phyloP scores from a whole-genome alignment of 73 alveolate species.

The Paramecium sonneborni region DNA sequence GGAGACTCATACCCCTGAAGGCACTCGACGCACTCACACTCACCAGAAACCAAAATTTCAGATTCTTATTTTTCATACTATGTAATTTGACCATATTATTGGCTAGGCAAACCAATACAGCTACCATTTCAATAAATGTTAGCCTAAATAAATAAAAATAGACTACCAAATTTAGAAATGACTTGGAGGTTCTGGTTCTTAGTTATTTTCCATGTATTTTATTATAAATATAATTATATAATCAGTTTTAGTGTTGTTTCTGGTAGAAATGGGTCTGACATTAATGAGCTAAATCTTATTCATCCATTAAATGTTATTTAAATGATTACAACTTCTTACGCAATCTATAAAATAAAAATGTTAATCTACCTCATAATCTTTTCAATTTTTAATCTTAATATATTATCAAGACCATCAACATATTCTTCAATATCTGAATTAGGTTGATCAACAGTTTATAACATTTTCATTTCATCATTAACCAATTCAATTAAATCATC shows the following conservation, averaged over 20 bases:
- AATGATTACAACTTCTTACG: background rate
- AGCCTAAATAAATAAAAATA: background rate
- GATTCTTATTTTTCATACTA: background rate
- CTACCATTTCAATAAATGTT: slow-evolving; percentile 27
- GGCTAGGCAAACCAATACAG: slow-evolving; percentile 12
- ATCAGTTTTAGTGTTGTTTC: slow-evolving; percentile 15
- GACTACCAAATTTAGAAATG: slow-evolving; percentile 36
- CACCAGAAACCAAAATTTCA: slow-evolving; percentile 25
- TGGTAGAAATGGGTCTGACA: slow-evolving; percentile 44
- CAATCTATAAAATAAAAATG: background rate
- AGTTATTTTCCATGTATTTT: background rate
- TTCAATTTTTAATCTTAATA: slow-evolving; percentile 78
- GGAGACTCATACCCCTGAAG: slow-evolving; percentile 44
- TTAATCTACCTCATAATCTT: background rate
- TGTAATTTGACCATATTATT: background rate
- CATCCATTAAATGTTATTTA: slow-evolving; percentile 40
- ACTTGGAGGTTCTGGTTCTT: slow-evolving; percentile 41
- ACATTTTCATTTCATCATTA: slow-evolving; percentile 92
- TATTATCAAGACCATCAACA: slow-evolving; percentile 88
- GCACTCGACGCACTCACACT: slow-evolving; percentile 2
- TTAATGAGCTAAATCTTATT: slow-evolving; percentile 21
- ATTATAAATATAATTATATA: slow-evolving; percentile 3
- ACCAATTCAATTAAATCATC: slow-evolving; percentile 97
- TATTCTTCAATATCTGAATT: slow-evolving; percentile 98
- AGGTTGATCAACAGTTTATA: slow-evolving; percentile 98